phyloP scores from a whole-genome alignment of 129 eudicot genomes.

The Flaveria ramosissima region DNA sequence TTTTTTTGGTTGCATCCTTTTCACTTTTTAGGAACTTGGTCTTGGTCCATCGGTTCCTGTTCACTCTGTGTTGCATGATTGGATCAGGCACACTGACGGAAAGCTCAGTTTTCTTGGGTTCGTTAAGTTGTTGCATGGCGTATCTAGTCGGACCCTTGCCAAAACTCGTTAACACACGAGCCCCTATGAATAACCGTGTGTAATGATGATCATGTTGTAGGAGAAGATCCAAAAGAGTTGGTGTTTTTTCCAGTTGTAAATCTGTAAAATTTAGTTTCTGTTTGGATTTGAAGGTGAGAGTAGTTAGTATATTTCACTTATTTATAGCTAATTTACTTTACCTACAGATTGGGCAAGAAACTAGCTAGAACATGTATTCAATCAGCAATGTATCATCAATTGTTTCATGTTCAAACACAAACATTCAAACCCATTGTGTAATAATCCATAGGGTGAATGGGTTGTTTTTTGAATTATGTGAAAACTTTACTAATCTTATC shows the following conservation, averaged over 20 bases:
- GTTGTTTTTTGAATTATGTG: not conserved
- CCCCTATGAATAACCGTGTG: not conserved
- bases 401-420: constrained; percentile 29
- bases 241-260: constrained; percentile 32
- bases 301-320: constrained; percentile 32
- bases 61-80: constrained; percentile 86
- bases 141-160: constrained; percentile 62
- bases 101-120: constrained; percentile 96
- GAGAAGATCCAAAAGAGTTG: constrained; percentile 26
- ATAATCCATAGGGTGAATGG: not conserved
- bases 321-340: constrained; percentile 35
- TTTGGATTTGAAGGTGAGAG: constrained; percentile 49
- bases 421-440: constrained; percentile 13
- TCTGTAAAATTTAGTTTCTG: constrained; percentile 36
- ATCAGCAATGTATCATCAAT: constrained; percentile 20
- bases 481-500: too few species aligned
- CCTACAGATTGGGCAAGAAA: constrained; percentile 26
- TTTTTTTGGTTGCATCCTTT: constrained; percentile 3
- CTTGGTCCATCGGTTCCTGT: constrained; percentile 87
- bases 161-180: constrained; percentile 53
- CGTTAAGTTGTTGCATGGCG: constrained; percentile 84
- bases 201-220: not conserved
- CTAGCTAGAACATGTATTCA: constrained; percentile 21
- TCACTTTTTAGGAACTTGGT: constrained; percentile 76
- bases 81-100: constrained; percentile 97